Evolutionary conservation across 2,329 filamentous ascomycete species (phyloP).

Genomic region (Trichoderma arundinaceum): DNA sequence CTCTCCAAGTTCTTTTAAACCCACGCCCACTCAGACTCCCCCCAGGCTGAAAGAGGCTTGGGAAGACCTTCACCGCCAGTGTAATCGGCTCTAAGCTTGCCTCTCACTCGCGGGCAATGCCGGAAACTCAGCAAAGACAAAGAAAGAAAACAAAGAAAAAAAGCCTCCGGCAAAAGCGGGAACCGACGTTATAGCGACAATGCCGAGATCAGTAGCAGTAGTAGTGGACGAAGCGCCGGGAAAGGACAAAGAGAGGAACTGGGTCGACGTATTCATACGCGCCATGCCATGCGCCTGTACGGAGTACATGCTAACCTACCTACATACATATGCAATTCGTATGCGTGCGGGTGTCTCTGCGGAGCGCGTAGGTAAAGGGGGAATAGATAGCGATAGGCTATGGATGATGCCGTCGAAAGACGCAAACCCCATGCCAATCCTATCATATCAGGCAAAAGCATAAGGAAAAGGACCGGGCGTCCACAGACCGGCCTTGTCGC

Average conservation of each 20-base stretch:
- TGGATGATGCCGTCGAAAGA: constrained; percentile 13
- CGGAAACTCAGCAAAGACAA: constrained; percentile 2
- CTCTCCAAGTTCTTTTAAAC: constrained; percentile 40
- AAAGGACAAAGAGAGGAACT: constrained; percentile 12
- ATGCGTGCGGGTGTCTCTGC: constrained; percentile 17
- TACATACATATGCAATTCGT: constrained; percentile 22
- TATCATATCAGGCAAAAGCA: constrained; percentile 25
- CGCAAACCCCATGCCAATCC: constrained; percentile 15
- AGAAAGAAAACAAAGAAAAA: not conserved
- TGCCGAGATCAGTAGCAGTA: constrained; percentile 4
- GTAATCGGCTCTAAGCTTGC: constrained; percentile 24
- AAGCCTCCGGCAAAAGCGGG: constrained; percentile 26
- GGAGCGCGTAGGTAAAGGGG: constrained; percentile 6
- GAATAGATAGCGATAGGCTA: constrained; percentile 4
- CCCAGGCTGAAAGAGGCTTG: constrained; percentile 27
- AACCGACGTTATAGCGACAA: constrained; percentile 8
- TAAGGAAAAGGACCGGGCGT: constrained; percentile 4
- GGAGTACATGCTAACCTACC: constrained; percentile 19
- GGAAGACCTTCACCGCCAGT: constrained; percentile 31
- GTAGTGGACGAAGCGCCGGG: not conserved
- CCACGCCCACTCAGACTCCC: constrained; percentile 19
- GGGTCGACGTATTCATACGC: constrained; percentile 3
- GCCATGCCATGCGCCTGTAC: constrained; percentile 23
- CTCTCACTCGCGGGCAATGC: constrained; percentile 11
- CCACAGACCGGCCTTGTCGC: constrained; percentile 18